Percentiles rank a stretch among this genome's conserved stretches.
Conservation (phyloP, 805 yeast species). For the Candida quercuum region DNA sequence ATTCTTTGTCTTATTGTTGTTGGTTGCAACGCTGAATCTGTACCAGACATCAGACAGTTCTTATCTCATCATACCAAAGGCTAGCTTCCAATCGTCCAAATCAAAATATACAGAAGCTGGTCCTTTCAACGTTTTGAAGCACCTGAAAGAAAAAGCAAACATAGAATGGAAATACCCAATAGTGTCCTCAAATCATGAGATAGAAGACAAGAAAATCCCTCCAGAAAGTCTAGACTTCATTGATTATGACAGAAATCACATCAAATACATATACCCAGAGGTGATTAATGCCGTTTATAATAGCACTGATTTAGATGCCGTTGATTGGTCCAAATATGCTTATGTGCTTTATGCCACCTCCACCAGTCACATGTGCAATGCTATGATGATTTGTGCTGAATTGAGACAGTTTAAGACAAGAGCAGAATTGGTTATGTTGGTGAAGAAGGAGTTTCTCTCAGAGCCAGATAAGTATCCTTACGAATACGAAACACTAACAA, state of each 20-base stretch:
- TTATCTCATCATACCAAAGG: too few species aligned
- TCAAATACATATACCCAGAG: conserved; percentile 21
- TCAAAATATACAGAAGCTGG: too few species aligned
- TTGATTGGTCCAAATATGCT: conserved; percentile 42
- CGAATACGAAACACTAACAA: conserved; percentile 9
- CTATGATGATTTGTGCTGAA: conserved; percentile 41
- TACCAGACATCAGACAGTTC: too few species aligned
- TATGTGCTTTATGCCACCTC: conserved; percentile 61
- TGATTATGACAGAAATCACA: conserved; percentile 16
- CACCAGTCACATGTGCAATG: conserved; percentile 43
- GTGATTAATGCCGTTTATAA: conserved; percentile 17
- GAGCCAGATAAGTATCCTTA: conserved; percentile 12
- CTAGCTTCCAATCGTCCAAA: too few species aligned
- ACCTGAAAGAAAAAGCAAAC: too few species aligned
- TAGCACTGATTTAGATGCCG: conserved; percentile 13
- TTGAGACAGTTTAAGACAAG: conserved; percentile 34
- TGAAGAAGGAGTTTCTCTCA: conserved; percentile 26
- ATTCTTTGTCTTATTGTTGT: too few species aligned
- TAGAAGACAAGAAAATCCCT: too few species aligned
- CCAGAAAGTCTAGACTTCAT: conserved; percentile 16
- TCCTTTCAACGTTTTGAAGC: too few species aligned
- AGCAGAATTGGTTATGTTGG: conserved; percentile 44
- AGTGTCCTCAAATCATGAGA: too few species aligned
- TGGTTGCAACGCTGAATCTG: too few species aligned
- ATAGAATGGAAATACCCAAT: too few species aligned